phyloP scores from a whole-genome alignment of 2,329 filamentous ascomycete genomes.

The Calonectria montana region DNA sequence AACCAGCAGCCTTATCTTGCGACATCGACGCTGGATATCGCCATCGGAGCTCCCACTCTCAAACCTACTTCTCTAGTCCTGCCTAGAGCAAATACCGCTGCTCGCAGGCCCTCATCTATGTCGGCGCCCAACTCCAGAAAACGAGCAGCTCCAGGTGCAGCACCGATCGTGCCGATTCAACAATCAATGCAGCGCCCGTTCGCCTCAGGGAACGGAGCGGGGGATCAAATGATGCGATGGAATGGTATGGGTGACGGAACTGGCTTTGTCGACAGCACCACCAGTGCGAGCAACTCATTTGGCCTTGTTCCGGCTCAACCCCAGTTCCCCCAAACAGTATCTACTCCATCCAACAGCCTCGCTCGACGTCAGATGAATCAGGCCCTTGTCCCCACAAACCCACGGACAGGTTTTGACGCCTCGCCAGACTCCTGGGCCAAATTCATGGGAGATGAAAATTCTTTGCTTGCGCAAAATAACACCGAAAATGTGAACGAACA shows the following conservation, averaged over 20 bases:
- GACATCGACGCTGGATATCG: slow-evolving; percentile 34
- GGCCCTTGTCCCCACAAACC: slow-evolving; percentile 58
- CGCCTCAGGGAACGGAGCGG: slow-evolving; percentile 56
- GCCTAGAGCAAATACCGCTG: slow-evolving; percentile 23
- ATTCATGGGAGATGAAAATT: slow-evolving; percentile 56
- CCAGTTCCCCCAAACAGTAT: slow-evolving; percentile 45
- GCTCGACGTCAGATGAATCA: slow-evolving; percentile 65
- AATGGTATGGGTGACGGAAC: slow-evolving; percentile 51
- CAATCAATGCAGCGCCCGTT: slow-evolving; percentile 63
- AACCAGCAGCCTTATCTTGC: slow-evolving; percentile 25
- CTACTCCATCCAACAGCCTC: slow-evolving; percentile 60
- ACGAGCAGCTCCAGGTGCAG: slow-evolving; percentile 77
- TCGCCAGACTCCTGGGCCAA: slow-evolving; percentile 54
- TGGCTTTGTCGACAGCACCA: slow-evolving; percentile 50
- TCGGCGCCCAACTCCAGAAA: slow-evolving; percentile 71
- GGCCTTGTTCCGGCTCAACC: slow-evolving; percentile 52
- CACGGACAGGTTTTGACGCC: slow-evolving; percentile 52
- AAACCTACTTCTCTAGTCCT: slow-evolving; percentile 21
- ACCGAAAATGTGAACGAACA: slow-evolving; percentile 58
- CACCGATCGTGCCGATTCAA: slow-evolving; percentile 68
- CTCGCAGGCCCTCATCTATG: slow-evolving; percentile 47
- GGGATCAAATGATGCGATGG: slow-evolving; percentile 62
- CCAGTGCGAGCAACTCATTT: slow-evolving; percentile 50
- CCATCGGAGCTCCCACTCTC: slow-evolving; percentile 23
- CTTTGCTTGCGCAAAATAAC: slow-evolving; percentile 51